Base-by-base conservation (phyloP, 2,329 filamentous ascomycete species). In the Stagonosporopsis cucurbitacearum region DNA sequence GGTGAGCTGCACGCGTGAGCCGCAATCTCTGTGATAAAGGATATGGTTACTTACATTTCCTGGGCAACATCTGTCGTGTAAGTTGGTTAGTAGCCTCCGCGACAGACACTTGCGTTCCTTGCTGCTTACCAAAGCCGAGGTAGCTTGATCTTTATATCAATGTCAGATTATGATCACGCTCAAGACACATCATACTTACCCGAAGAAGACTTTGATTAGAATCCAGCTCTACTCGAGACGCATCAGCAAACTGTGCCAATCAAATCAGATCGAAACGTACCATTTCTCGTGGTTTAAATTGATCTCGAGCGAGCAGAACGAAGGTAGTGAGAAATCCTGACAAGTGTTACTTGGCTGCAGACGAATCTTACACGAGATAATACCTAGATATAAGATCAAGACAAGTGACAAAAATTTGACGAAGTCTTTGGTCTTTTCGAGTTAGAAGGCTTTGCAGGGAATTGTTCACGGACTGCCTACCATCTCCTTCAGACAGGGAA, bases 401-500 rank as follows among this genome's bases (percentile, higher is more conserved):
- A 96, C 90, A 23, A 94, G 82, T 1, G 91, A 89, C 52, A 86
- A 72, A 58, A 95, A 96, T 69, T 93, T 93, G 73, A 93, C 76
- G 71, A 96, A 96, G 71, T 96, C 92, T 75, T 93, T 94, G 35
- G 90, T 86, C 84, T 86, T 48, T 20, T 26, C 17, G 13, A 15
- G 41, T 68, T 41, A 65, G 59, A 43, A 55, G 20, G 8, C 13
- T 9, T 11, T 37, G 4, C 12, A 28, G 20, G 19, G 26, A 13
- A 51, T 48, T 50, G 57, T 17, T 15, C 4, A 17, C 13, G 12
- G 19, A n/a, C 5, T 23, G 11, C 59, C 52, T 57, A 84, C 90
- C 93, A 97, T 97, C 73, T 94, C 91, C 72, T 95, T 95, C 46
- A 97, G 82, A 61, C 93, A 96, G 0, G 92, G 93, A 57, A 97